Evolutionary conservation across 768 basidiomycete species (phyloP).

Genomic region (Amanita muscaria): DNA sequence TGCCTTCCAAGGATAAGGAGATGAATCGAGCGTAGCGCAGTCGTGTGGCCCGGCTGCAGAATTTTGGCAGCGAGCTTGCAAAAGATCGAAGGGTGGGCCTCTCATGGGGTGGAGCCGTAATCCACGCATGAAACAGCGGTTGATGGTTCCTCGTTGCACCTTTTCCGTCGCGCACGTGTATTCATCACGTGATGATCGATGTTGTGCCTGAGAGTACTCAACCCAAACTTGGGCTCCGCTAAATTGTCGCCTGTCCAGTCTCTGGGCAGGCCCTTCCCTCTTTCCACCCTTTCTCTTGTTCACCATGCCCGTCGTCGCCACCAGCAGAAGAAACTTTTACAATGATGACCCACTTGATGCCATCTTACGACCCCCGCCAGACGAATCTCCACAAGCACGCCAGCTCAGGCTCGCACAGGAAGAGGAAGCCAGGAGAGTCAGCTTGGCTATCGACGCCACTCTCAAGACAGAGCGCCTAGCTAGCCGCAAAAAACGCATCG

Average conservation of each 20-base stretch:
- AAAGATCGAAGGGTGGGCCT: too few relatives aligned
- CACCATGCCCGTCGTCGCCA: conserved; percentile 27
- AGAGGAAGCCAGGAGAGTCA: conserved; percentile 57
- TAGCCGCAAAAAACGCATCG: conserved; percentile 57
- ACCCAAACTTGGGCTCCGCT: conserved; percentile 7
- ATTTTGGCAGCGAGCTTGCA: too few relatives aligned
- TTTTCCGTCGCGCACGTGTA: not conserved
- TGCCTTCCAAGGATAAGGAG: too few relatives aligned
- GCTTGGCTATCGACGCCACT: conserved; percentile 63
- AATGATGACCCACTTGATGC: conserved; percentile 58
- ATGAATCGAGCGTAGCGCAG: too few relatives aligned
- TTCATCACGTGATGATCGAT: conserved; percentile 6
- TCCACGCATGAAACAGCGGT: not conserved
- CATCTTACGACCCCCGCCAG: conserved; percentile 53
- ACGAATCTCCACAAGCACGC: conserved; percentile 57
- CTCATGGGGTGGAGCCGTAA: too few relatives aligned
- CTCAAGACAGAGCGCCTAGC: conserved; percentile 60
- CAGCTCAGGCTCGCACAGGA: conserved; percentile 46
- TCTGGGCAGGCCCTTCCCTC: conserved; percentile 15
- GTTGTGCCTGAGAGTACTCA: conserved; percentile 1
- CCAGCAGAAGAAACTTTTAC: not conserved
- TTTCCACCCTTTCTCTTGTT: conserved; percentile 15
- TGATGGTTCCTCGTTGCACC: conserved; percentile 28
- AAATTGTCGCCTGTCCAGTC: conserved; percentile 14
- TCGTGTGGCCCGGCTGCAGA: too few relatives aligned